These are phyloP conservation scores for Handroanthus guayacan DNA, from an alignment of 257 asterid genomes.

Conservation along the genomic window DNA sequence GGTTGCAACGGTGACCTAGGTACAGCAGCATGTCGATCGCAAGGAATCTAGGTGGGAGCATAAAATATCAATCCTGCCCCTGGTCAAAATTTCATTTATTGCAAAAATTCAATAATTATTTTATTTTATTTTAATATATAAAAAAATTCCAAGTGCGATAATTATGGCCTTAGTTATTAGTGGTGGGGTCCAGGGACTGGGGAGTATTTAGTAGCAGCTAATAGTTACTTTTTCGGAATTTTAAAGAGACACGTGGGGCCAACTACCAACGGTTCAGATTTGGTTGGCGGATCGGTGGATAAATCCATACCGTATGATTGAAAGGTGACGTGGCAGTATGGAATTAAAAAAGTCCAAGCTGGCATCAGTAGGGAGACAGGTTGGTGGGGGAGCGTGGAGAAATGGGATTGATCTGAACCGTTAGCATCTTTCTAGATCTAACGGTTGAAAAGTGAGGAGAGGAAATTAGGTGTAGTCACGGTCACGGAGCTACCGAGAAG, in stretches of 20 bases:
- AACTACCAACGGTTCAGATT: conserved; percentile 34
- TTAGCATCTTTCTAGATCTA: background rate
- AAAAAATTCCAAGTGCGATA: conserved; percentile 1
- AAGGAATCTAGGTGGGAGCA: conserved; percentile 63
- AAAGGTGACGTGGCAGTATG: conserved; percentile 45
- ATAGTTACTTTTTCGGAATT: background rate
- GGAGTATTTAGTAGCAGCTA: conserved; percentile 40
- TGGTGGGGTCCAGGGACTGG: conserved; percentile 25
- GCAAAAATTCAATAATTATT: background rate
- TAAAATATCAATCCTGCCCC: conserved; percentile 46
- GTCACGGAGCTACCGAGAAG: conserved; percentile 57
- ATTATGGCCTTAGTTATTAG: conserved; percentile 37
- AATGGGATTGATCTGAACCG: conserved; percentile 37
- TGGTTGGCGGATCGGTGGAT: background rate
- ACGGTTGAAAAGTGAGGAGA: conserved; percentile 30
- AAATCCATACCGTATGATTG: background rate
- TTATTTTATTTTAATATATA: background rate
- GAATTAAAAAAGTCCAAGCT: conserved; percentile 40
- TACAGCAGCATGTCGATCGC: conserved; percentile 51
- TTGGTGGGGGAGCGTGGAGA: conserved; percentile 38
- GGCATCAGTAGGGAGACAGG: conserved; percentile 39
- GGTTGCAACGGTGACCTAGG: conserved; percentile 41
- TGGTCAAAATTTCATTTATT: conserved; percentile 48
- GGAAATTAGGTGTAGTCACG: conserved; percentile 35
- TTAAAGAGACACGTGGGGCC: conserved; percentile 41